Base-by-base conservation (phyloP, 768 basidiomycete genomes). In the Cystofilobasidium macerans region DNA sequence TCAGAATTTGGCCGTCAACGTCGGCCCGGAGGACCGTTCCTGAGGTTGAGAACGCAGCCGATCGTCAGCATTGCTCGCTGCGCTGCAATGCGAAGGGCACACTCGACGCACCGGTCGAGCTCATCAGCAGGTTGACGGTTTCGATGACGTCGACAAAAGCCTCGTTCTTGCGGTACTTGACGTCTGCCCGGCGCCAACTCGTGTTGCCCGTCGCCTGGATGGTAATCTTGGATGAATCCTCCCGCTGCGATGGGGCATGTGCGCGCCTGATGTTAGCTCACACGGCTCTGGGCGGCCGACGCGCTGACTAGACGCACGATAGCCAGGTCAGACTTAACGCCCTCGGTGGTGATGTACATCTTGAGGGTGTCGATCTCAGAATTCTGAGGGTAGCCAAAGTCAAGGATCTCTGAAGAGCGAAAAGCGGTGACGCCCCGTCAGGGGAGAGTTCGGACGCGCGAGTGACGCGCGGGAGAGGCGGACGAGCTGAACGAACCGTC, bases 281-380 rank as follows among this genome's bases (percentile, higher is more conserved):
- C 16, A 38, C 24, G n/a, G 53, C 30, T 8, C 18, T 9, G n/a
- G n/a, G 12, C 7, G 20, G 13, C 13, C 26, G 3, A 8, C 38
- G 6, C 3, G 61, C 30, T 9, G 35, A 18, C 33, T 40, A 20
- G 48, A 59, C 8, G 48, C 36, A 26, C 92, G 47, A 87, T 85
- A 47, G 87, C 88, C 68, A 86, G 83, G n/a, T 86, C 82, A 5
- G 88, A 81, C 68, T 93, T 86, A 48, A 98, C 85, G 70, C 92
- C 92, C 77, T 98, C 94, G 59, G 20, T 16, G 20, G 22, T 30
- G 45, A 79, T 85, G 72, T 69, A 89, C 86, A 98, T 94, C 78
- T 98, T 94, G 60, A 98, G 78, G 71, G 98, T 99, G 81, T 99
- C 98, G 82, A 89, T 91, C 79, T 99, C 95, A 20, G 95, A 98